These are phyloP conservation scores for Clarireedia monteithiana DNA, from an alignment of 2,329 filamentous ascomycete genomes.

Conservation along the genomic window DNA sequence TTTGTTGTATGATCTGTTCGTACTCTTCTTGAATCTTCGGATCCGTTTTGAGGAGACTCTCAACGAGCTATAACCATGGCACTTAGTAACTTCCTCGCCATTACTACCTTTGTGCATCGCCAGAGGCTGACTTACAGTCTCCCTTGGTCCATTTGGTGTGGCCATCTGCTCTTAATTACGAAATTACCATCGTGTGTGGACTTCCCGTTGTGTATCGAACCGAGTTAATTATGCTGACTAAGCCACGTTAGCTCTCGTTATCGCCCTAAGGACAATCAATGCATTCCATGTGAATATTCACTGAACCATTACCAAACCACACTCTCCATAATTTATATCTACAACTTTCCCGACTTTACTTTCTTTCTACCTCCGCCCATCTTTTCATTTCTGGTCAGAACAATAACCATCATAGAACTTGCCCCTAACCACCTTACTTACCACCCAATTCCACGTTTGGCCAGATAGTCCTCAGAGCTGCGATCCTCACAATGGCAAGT, in stretches of 20 bases:
- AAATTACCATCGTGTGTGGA: neutral
- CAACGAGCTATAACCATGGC: conserved; percentile 3
- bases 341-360: neutral
- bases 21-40: conserved; percentile 47
- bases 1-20: conserved; percentile 48
- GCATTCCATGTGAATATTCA: conserved; percentile 4
- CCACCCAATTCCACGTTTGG: neutral
- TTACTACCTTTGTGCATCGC: conserved; percentile 19
- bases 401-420: no score
- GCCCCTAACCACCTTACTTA: neutral
- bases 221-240: neutral
- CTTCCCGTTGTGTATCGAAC: neutral
- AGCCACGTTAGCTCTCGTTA: neutral
- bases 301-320: neutral
- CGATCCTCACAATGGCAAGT: conserved; percentile 51
- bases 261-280: neutral
- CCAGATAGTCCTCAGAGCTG: conserved; percentile 7
- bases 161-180: neutral
- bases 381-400: neutral
- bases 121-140: conserved; percentile 1
- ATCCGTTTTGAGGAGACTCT: conserved; percentile 38
- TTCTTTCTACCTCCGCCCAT: neutral
- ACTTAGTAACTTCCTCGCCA: conserved; percentile 34
- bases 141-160: conserved; percentile 4
- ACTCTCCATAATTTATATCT: neutral